Evolutionary conservation across 23 red algal genomes (phyloP).

Genomic region (Gracilariopsis chorda): DNA sequence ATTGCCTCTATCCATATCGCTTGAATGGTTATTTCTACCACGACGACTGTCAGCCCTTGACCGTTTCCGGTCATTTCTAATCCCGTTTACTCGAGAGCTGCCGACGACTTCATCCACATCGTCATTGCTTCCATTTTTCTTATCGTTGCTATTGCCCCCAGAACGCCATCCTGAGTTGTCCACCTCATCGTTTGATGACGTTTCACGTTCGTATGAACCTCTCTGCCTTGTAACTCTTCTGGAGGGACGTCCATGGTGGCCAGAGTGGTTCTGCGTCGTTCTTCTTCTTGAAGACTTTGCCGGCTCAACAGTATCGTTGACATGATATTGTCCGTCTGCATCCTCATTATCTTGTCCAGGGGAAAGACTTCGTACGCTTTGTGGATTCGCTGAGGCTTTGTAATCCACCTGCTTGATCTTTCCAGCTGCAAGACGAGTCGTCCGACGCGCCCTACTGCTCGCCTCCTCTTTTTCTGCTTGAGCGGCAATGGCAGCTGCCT

Average conservation of each 20-base stretch:
- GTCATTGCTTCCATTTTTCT: neutral
- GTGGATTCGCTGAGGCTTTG: constrained; percentile 51
- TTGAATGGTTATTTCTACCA: constrained; percentile 2
- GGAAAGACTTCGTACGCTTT: constrained; percentile 29
- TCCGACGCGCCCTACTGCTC: constrained; percentile 38
- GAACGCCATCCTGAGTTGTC: constrained; percentile 22
- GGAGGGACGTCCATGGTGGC: neutral
- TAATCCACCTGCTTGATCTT: constrained; percentile 84
- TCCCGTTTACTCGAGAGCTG: neutral
- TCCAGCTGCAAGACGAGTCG: constrained; percentile 69
- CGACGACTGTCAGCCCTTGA: constrained; percentile 8
- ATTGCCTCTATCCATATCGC: constrained; percentile 7
- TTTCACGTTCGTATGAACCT: constrained; percentile 21
- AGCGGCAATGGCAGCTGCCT: constrained; percentile 63
- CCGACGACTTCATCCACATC: constrained; percentile 19
- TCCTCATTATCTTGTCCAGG: constrained; percentile 35
- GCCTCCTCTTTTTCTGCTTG: constrained; percentile 68
- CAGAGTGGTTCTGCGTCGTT: constrained; percentile 26
- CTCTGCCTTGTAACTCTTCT: constrained; percentile 15
- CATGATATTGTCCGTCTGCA: neutral
- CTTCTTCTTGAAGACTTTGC: constrained; percentile 13
- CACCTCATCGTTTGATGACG: constrained; percentile 26
- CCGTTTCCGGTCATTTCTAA: constrained; percentile 31
- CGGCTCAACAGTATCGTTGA: neutral
- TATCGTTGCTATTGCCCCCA: neutral